phyloP scores from a whole-genome alignment of 2,329 filamentous ascomycete species.

The Fusarium sp. region DNA sequence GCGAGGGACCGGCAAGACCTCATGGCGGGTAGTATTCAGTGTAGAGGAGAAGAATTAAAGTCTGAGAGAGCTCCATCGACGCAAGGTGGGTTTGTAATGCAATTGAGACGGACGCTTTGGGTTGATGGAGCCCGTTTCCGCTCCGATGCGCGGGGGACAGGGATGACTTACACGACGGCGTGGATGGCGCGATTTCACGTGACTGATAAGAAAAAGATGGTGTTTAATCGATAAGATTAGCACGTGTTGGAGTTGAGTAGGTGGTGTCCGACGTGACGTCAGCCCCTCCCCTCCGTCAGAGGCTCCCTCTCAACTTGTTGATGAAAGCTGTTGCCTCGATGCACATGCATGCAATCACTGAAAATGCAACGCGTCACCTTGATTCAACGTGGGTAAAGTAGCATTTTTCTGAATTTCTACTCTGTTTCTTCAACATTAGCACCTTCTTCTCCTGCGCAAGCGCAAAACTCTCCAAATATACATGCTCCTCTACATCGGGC shows the following conservation, averaged over 20 bases:
- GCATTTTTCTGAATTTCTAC: background rate
- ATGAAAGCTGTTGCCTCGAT: conserved; percentile 26
- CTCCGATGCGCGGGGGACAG: conserved; percentile 36
- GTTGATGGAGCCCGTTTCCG: conserved; percentile 24
- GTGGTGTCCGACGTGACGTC: conserved; percentile 21
- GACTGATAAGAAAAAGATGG: conserved; percentile 12
- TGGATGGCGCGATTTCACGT: conserved; percentile 46
- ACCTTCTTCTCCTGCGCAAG: background rate
- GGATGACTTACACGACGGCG: conserved; percentile 15
- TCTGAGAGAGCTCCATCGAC: conserved; percentile 19
- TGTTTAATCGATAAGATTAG: conserved; percentile 31
- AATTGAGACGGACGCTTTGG: conserved; percentile 26
- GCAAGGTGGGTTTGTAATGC: conserved; percentile 40
- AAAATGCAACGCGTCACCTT: conserved; percentile 33
- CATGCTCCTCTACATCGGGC: conserved; percentile 31
- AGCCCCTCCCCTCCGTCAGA: background rate
- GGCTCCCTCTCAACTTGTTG: background rate
- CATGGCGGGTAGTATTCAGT: conserved; percentile 26
- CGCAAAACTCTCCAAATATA: background rate
- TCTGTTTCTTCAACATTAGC: background rate
- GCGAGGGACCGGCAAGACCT: conserved; percentile 37
- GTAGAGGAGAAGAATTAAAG: background rate
- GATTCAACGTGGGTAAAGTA: background rate
- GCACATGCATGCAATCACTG: conserved; percentile 12
- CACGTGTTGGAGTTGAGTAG: background rate